Evolutionary conservation across 805 yeast genomes (phyloP).

Genomic region (Candida dajiaensis): DNA sequence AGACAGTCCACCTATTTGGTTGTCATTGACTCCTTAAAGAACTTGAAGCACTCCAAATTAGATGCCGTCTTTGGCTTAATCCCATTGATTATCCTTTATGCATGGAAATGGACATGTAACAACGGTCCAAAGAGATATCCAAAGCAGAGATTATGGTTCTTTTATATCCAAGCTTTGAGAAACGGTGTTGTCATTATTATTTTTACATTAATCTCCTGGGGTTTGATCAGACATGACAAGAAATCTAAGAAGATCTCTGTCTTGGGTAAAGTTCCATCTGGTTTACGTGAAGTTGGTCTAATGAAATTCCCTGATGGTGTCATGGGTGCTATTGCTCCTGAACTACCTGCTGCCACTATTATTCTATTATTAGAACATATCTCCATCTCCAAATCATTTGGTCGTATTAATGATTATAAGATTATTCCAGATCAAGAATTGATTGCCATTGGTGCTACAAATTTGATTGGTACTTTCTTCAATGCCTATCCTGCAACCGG

Average conservation of each 20-base stretch:
- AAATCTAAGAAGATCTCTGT: slow-evolving; percentile 42
- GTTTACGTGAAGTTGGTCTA: slow-evolving; percentile 71
- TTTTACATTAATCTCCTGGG: slow-evolving; percentile 80
- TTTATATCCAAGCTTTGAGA: slow-evolving; percentile 72
- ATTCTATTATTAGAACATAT: slow-evolving; percentile 85
- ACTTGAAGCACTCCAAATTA: slow-evolving; percentile 58
- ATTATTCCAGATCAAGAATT: slow-evolving; percentile 91
- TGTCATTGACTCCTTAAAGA: slow-evolving; percentile 64
- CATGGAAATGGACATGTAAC: slow-evolving; percentile 62
- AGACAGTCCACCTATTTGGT: slow-evolving; percentile 66
- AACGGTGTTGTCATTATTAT: slow-evolving; percentile 77
- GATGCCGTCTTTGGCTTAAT: slow-evolving; percentile 91
- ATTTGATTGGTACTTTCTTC: slow-evolving; percentile 87
- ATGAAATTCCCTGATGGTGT: slow-evolving; percentile 60
- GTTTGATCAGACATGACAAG: slow-evolving; percentile 49
- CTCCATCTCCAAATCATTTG: slow-evolving; percentile 90
- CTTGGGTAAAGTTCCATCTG: slow-evolving; percentile 77
- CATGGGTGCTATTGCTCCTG: slow-evolving; percentile 56
- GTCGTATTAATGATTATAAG: slow-evolving; percentile 86
- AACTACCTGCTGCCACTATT: slow-evolving; percentile 81
- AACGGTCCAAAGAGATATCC: slow-evolving; percentile 61
- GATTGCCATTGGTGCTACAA: slow-evolving; percentile 88
- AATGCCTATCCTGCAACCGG: slow-evolving; percentile 95
- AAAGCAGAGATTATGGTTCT: slow-evolving; percentile 44
- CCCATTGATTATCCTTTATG: slow-evolving; percentile 62